These are phyloP conservation scores for Corylus americana DNA, from an alignment of 306 rosid species.

Conservation along the genomic window DNA sequence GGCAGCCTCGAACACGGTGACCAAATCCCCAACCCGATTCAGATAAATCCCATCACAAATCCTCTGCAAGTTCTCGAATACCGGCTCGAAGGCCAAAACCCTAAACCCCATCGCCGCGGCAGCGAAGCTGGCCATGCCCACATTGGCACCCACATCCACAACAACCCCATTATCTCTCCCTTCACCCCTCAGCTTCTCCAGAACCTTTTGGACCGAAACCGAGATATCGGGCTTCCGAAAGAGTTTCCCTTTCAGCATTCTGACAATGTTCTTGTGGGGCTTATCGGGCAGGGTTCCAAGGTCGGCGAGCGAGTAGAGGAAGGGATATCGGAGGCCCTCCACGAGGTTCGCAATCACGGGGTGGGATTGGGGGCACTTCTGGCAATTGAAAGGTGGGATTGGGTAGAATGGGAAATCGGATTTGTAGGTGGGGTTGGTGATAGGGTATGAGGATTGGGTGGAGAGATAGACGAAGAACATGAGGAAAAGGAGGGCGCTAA, in stretches of 20 bases:
- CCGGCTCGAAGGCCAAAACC: conserved; percentile 85
- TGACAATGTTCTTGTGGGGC: conserved; percentile 85
- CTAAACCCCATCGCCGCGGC: conserved; percentile 89
- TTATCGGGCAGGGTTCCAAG: conserved; percentile 82
- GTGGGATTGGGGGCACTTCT: conserved; percentile 67
- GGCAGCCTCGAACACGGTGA: conserved; percentile 78
- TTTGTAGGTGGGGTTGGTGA: conserved; percentile 24
- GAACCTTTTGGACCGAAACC: conserved; percentile 70
- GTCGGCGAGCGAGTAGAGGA: conserved; percentile 84
- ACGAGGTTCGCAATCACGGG: conserved; percentile 81
- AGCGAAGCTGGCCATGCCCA: conserved; percentile 93
- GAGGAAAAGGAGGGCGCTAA: conserved; percentile 43
- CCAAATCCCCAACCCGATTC: conserved; percentile 77
- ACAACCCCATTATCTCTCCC: conserved; percentile 56
- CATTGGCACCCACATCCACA: conserved; percentile 95
- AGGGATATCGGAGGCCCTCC: conserved; percentile 76
- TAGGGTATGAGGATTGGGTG: conserved; percentile 30
- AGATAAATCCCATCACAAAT: conserved; percentile 89
- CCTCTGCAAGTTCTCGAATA: conserved; percentile 92
- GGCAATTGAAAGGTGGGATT: conserved; percentile 74
- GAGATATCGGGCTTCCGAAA: conserved; percentile 88
- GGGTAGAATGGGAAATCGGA: conserved; percentile 36
- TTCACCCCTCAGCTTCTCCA: conserved; percentile 55
- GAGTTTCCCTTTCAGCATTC: conserved; percentile 77
- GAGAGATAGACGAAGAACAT: conserved; percentile 46